Evolutionary conservation across 306 rosid species (phyloP), one percentile per base, ranked within the genome.

Genomic region (Cucumis cinereus): DNA sequence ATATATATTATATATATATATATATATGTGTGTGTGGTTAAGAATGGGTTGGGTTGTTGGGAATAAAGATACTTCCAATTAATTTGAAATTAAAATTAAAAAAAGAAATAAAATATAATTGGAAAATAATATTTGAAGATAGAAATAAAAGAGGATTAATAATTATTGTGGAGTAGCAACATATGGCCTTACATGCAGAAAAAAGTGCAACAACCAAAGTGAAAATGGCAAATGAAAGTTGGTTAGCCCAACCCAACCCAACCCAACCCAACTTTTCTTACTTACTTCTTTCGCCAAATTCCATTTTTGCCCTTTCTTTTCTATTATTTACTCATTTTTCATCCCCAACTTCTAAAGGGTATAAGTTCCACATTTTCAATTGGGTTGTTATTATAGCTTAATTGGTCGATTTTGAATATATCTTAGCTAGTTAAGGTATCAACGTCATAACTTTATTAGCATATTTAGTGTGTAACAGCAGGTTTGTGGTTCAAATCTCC

Each of bases 201-300:
- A 14, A 14, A 47, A 70, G 57, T 70, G 23, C 75, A 70, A 47
- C 75, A 69, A 70, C 75, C 75, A 47, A 15, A 24, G 16, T 15
- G 35, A 68, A 70, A 45, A 3, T n/a, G 0, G 50, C 40, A 11
- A 47, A 47, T 12, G 5, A 13, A 26, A 35, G 75, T 71, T 71
- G 1, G 75, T 71, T 71, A 71, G 59, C 75, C 75, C 52, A 71
- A 49, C 59, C 75, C 75, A 70, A 70, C 56, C 20, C 75, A 26
- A 26, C 75, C 75, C 52, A 71, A 49, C 59, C 75, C 75, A 71
- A 71, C 56, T 36, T 8, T 36, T 36, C 55, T 15, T 15, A 68
- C 74, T 22, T 41, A 2, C 53, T 68, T 68, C 19, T 40, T 36
- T 5, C 26, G 1, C 53, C 53, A 20, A 67, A 67, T 67, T 67